These are phyloP conservation scores for Scutellaria baicalensis DNA, from an alignment of 257 asterid genomes.

Conservation along the genomic window DNA sequence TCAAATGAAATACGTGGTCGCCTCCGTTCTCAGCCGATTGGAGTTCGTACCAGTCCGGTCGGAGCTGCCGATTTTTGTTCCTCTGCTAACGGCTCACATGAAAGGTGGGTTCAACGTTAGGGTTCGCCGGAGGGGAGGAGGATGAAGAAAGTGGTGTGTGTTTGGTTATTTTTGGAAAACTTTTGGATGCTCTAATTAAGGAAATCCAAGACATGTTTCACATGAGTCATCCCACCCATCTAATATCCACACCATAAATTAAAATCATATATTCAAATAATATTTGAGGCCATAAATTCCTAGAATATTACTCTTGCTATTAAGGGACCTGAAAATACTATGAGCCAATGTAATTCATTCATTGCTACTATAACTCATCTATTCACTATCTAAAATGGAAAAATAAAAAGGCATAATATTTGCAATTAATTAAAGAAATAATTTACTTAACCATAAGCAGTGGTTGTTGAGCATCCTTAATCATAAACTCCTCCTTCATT, in stretches of 20 bases:
- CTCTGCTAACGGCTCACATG: slow-evolving; percentile 54
- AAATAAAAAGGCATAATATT: background rate
- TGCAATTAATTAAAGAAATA: background rate
- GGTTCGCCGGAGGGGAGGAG: slow-evolving; percentile 20
- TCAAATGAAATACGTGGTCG: slow-evolving; percentile 70
- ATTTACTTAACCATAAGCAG: slow-evolving; percentile 14
- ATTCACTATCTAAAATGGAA: no score
- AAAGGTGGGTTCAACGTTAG: slow-evolving; percentile 56
- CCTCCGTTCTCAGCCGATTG: slow-evolving; percentile 45
- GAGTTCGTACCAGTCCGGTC: slow-evolving; percentile 28
- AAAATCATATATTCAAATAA: no score
- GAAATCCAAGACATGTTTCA: no score
- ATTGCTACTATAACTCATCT: no score
- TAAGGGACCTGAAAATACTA: no score
- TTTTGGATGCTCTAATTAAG: no score
- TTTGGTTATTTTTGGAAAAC: no score
- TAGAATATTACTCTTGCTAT: no score
- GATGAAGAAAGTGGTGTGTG: background rate
- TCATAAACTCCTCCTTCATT: slow-evolving; percentile 34
- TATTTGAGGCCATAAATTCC: no score
- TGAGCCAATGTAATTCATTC: no score
- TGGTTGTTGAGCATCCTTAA: slow-evolving; percentile 11
- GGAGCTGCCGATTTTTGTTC: slow-evolving; percentile 43
- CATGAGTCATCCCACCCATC: no score
- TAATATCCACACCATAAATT: no score